phyloP scores from a whole-genome alignment of 2,329 filamentous ascomycete genomes.

The Metarhizium humberi region DNA sequence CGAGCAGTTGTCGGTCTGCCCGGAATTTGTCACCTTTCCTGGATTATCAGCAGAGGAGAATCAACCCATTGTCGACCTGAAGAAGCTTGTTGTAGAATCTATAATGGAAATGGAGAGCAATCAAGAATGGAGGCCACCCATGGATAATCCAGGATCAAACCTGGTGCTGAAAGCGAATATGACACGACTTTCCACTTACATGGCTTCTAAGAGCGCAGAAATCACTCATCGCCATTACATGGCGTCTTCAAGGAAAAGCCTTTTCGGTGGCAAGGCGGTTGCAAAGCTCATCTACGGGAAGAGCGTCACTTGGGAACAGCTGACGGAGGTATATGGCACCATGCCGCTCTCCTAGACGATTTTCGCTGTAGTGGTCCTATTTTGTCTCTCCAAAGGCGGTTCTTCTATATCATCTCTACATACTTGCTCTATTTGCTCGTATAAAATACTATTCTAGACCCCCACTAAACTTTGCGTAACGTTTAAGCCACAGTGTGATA shows the following conservation, averaged over 20 bases:
- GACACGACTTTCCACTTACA: constrained; percentile 11
- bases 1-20: constrained; percentile 24
- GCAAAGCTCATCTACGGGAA: constrained; percentile 14
- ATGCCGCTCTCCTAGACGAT: constrained; percentile 8
- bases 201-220: constrained; percentile 12
- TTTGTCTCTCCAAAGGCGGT: too few species aligned
- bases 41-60: constrained; percentile 18
- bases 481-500: too few species aligned
- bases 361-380: too few species aligned
- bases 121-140: constrained; percentile 3
- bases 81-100: constrained; percentile 7
- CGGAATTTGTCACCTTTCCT: constrained; percentile 22
- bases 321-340: constrained; percentile 12
- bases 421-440: too few species aligned
- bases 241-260: constrained; percentile 10
- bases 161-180: constrained; percentile 1
- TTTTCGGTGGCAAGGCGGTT: constrained; percentile 11
- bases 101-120: constrained; percentile 8
- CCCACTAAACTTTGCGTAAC: too few species aligned
- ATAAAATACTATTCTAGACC: too few species aligned
- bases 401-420: too few species aligned
- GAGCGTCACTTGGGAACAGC: constrained; percentile 14
- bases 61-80: constrained; percentile 10
- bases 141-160: constrained; percentile 7
- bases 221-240: constrained; percentile 14